A percentile compares a stretch with the other conserved stretches of the same genome.
These are phyloP conservation scores for Leishmania martiniquensis DNA, from an alignment of 208 protist species.

Conservation along the genomic window DNA sequence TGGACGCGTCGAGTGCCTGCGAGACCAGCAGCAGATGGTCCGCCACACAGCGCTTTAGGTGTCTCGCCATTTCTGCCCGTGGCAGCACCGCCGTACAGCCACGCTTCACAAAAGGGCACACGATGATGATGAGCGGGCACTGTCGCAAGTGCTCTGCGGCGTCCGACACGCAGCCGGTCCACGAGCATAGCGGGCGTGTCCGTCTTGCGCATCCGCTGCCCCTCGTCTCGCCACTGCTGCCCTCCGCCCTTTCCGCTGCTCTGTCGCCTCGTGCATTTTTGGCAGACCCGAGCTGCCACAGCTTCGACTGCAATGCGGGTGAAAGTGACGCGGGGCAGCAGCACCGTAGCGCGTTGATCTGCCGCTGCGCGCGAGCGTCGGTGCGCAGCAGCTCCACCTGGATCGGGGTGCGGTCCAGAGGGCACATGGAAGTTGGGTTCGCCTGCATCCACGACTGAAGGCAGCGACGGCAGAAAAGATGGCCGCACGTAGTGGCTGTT, in stretches of 20 bases:
- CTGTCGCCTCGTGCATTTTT: not conserved
- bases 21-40: slow-evolving; percentile 35
- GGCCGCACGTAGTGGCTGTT: slow-evolving; percentile 14
- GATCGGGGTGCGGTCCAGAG: slow-evolving; percentile 11
- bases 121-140: slow-evolving; percentile 31
- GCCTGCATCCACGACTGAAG: slow-evolving; percentile 13
- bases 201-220: not conserved
- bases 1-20: slow-evolving; percentile 16
- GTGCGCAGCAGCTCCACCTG: slow-evolving; percentile 6
- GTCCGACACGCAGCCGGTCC: slow-evolving; percentile 34
- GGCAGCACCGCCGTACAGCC: slow-evolving; percentile 33
- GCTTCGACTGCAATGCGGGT: not conserved
- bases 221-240: not conserved
- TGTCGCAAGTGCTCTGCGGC: slow-evolving; percentile 19
- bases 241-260: not conserved
- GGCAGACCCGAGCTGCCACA: not conserved
- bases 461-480: slow-evolving; percentile 19
- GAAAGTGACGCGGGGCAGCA: slow-evolving; percentile 15
- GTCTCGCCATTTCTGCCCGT: slow-evolving; percentile 20
- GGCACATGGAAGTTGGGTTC: slow-evolving; percentile 2
- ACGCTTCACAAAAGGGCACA: slow-evolving; percentile 39
- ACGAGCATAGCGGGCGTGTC: slow-evolving; percentile 20
- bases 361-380: slow-evolving; percentile 19
- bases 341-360: slow-evolving; percentile 15
- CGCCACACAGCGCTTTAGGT: slow-evolving; percentile 18